These are phyloP conservation scores for Mucor racemosus DNA, from an alignment of 371 early-diverging fungal genomes.

Conservation along the genomic window DNA sequence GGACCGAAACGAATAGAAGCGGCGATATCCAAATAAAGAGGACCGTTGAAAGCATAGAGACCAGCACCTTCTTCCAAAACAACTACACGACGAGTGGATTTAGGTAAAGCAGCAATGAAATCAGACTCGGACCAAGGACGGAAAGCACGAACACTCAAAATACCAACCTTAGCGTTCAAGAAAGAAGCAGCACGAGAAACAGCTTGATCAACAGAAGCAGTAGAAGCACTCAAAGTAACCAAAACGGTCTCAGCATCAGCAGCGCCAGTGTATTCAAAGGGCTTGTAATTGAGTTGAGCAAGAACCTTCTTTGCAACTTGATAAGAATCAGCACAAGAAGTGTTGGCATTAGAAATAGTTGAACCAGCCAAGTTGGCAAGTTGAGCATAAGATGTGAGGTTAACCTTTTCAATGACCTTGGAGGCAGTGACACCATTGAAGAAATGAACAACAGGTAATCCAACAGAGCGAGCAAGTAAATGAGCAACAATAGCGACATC, in stretches of 20 bases:
- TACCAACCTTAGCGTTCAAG: conserved; percentile 56
- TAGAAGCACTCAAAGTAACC: conserved; percentile 70
- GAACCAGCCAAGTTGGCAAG: conserved; percentile 37
- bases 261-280: conserved; percentile 83
- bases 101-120: conserved; percentile 71
- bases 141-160: conserved; percentile 75
- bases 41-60: conserved; percentile 60
- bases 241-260: conserved; percentile 75
- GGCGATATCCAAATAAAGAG: conserved; percentile 72
- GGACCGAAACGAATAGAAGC: conserved; percentile 70
- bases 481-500: conserved; percentile 78
- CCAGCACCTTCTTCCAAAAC: conserved; percentile 67
- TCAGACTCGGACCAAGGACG: conserved; percentile 83
- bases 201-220: conserved; percentile 44
- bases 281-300: conserved; percentile 64
- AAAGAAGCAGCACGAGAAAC: conserved; percentile 37
- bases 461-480: conserved; percentile 57
- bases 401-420: conserved; percentile 51
- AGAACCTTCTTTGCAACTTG: conserved; percentile 57
- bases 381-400: conserved; percentile 52
- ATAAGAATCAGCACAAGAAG: conserved; percentile 33
- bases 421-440: conserved; percentile 69
- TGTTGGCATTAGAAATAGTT: conserved; percentile 2
- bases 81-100: conserved; percentile 57
- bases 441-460: conserved; percentile 76